Conservation (phyloP, 306 rosid genomes). For the Malus sylvestris region DNA sequence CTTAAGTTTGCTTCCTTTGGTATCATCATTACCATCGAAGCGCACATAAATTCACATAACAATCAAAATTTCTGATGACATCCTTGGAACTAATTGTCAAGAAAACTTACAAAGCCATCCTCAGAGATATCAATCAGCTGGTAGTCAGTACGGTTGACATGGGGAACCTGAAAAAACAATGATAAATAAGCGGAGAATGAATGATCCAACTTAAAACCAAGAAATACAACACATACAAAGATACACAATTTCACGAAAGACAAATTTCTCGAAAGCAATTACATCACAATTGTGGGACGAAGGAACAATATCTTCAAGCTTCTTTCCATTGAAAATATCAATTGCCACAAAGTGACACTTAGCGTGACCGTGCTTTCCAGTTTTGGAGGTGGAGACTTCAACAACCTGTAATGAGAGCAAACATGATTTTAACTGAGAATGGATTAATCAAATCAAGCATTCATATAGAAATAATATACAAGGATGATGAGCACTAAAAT, state of each 20-base stretch:
- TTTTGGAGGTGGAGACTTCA: constrained; percentile 68
- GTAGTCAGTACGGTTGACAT: constrained; percentile 61
- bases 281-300: constrained; percentile 76
- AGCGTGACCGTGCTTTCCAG: constrained; percentile 74
- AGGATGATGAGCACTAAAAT: not conserved
- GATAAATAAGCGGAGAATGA: not conserved
- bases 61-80: not conserved
- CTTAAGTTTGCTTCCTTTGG: not conserved
- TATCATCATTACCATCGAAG: not conserved
- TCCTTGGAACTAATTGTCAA: not conserved
- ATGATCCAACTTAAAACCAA: not conserved
- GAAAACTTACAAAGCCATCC: constrained; percentile 64
- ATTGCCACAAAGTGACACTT: constrained; percentile 73
- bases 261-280: not conserved
- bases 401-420: constrained; percentile 31
- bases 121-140: constrained; percentile 73
- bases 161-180: constrained; percentile 48
- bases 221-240: not conserved
- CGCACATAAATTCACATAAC: not conserved
- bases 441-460: too few species aligned
- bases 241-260: not conserved
- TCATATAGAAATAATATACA: not conserved
- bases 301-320: constrained; percentile 71
- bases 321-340: constrained; percentile 67
- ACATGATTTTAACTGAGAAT: not conserved